Conservation (phyloP, 352 stramenopile genomes). For the Peronospora belbahrii region DNA sequence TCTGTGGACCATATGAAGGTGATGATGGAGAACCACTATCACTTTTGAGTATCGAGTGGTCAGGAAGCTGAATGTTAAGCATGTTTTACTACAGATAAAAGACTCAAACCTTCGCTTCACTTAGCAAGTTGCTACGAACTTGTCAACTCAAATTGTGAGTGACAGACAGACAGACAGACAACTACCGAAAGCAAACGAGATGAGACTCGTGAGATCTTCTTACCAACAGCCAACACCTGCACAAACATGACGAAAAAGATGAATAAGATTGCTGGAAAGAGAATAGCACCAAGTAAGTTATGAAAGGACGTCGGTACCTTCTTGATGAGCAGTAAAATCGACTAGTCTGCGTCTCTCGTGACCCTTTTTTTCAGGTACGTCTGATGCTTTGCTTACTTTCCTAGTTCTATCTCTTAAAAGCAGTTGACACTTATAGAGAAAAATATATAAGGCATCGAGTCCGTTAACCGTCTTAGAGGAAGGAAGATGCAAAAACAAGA, state of each 20-base stretch:
- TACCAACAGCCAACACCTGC: constrained; percentile 3
- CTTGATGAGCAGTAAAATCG: neutral
- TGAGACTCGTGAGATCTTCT: constrained; percentile 1
- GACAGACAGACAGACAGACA: neutral
- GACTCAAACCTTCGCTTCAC: too few relatives aligned
- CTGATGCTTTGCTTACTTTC: too few relatives aligned
- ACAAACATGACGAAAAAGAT: neutral
- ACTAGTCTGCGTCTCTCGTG: neutral
- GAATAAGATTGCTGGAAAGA: constrained; percentile 27
- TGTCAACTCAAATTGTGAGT: constrained; percentile 26
- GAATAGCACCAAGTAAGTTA: constrained; percentile 6
- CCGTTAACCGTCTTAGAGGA: too few relatives aligned
- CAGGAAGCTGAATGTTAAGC: constrained; percentile 44
- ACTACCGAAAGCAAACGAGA: neutral
- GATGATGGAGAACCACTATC: constrained; percentile 27
- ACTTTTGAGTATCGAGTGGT: constrained; percentile 20
- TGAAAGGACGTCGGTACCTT: constrained; percentile 24
- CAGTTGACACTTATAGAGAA: too few relatives aligned
- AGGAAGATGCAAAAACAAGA: constrained; percentile 8
- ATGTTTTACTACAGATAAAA: constrained; percentile 3
- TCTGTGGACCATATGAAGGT: constrained; percentile 16
- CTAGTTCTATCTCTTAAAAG: too few relatives aligned
- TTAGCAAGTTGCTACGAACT: too few relatives aligned
- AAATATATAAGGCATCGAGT: constrained; percentile 10
- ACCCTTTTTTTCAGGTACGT: neutral